Evolutionary conservation across 2,329 filamentous ascomycete genomes (phyloP), one percentile per base, ranked within the genome.

Genomic region (Fusarium ramigenum): DNA sequence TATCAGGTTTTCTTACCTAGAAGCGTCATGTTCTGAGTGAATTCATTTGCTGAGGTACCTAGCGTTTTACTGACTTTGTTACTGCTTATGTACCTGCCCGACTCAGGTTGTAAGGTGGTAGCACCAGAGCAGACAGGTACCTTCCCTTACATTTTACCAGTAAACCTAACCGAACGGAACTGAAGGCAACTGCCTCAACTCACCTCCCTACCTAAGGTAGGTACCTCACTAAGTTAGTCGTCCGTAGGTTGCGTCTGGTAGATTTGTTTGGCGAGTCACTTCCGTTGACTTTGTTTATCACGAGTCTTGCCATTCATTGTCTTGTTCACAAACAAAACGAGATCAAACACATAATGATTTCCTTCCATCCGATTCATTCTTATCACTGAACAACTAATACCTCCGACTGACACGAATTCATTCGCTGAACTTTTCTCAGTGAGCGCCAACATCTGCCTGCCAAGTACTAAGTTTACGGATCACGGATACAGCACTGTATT

Each of bases 41-140:
- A 9, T 18, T 54, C 34, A 54, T 40, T 30, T 15, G 15, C 34
- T n/a, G n/a, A 34, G 30, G 28, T 23, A 36, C 34, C 34, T 37
- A 30, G 34, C 50, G 50, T 30, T 54, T 37, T 40, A 40, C 50
- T 40, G 50, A 16, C 15, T 54, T 40, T 28, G 34, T 40, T 54
- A 40, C 34, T 53, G 34, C 50, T 39, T 58, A 61, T 63, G 69
- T 68, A 74, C 70, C 57, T 73, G 40, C 60, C 40, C 57, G 37
- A 69, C 64, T 56, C 32, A 68, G 66, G 16, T 43, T 47, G 36
- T 59, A 19, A 28, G 44, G 44, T 28, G 44, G 16, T 15, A 25
- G 30, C 23, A 18, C 47, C n/a, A 49, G 28, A 28, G 30, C 18
- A 34, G 32, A 12, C 5, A 60, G 32, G 46, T 66, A 43, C 62